These are phyloP conservation scores for Mycena sanguinolenta DNA, from an alignment of 768 basidiomycete genomes.

Conservation along the genomic window DNA sequence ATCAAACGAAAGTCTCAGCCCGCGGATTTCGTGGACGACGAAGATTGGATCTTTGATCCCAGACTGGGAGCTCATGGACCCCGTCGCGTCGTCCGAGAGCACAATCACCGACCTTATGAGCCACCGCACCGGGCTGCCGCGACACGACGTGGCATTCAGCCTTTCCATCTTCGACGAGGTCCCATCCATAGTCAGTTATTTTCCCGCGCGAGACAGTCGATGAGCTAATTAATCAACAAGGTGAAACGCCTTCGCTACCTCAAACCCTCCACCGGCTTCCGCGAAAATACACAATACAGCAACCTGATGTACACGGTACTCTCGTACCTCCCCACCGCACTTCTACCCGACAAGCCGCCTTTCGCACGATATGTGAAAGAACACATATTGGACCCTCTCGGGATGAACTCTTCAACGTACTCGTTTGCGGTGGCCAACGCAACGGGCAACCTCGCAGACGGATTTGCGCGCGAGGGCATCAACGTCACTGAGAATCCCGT, in stretches of 20 bases:
- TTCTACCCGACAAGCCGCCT: constrained; percentile 11
- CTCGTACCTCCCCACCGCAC: constrained; percentile 10
- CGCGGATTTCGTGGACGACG: constrained; percentile 41
- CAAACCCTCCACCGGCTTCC: constrained; percentile 2
- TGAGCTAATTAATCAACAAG: background rate
- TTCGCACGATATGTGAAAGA: constrained; percentile 2
- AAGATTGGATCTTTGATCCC: constrained; percentile 40
- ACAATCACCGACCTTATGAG: constrained; percentile 39
- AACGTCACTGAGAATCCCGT: no score
- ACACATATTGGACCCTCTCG: constrained; percentile 8
- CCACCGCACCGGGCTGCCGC: constrained; percentile 43
- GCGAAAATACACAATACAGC: background rate
- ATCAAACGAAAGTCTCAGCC: constrained; percentile 20
- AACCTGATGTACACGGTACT: constrained; percentile 14
- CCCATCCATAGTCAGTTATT: background rate
- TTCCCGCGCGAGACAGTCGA: no score
- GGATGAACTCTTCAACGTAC: constrained; percentile 13
- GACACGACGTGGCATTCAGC: constrained; percentile 31
- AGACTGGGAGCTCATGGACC: constrained; percentile 41
- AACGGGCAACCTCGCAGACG: constrained; percentile 7
- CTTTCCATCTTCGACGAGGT: background rate
- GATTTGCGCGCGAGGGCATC: constrained; percentile 1
- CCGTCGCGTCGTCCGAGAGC: constrained; percentile 36
- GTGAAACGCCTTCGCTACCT: background rate
- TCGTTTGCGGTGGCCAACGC: constrained; percentile 9